Base-by-base conservation (phyloP, 192 early-diverging fungal genomes). In the Coemansia sp. region DNA sequence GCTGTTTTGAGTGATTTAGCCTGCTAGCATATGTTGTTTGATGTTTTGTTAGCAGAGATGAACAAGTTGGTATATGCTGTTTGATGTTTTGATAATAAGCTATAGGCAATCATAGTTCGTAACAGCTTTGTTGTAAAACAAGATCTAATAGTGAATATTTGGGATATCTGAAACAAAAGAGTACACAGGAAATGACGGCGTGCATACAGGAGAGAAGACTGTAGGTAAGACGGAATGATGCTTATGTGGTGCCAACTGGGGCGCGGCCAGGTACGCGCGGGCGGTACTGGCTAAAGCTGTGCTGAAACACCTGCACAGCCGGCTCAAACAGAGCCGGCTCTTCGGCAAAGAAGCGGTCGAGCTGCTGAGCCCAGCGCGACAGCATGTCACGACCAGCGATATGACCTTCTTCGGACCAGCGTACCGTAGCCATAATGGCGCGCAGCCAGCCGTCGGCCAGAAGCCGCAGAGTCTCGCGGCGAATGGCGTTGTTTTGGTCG, bases 301-400 rank as follows among this genome's bases (percentile, higher is more conserved):
- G 72, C 38, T 67, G 57, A 48, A 80, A 80, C 27, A 51, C 78
- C 55, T 80, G 72, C 47, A 72, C 58, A 6, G 72, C 72, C 1
- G 78, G 78, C 56, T 80, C 68, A 35, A 80, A 75, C 22, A 80
- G 78, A 3, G 53, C 45, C n/a, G 57, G 51, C 63, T 75, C 72
- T 25, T 22, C 64, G 1, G 65, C 52, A 62, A 62, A 67, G 26
- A 75, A 68, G 21, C 59, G 67, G 38, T 68, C 67, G 23, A 83
- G 76, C 62, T 66, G 69, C 45, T 74, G 76, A 1, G 69, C 90
- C 96, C 96, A 98, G 68, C 92, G 90, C 29, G 82, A 86, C 17
- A 97, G 89, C 31, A 89, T 85, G 37, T 84, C 74, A 4, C 88
- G 84, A 53, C 90, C 91, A 72, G 87, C 95, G 35, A 93, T 81